phyloP scores from a whole-genome alignment of 495 filamentous ascomycete genomes.

The Lophium mytilinum region DNA sequence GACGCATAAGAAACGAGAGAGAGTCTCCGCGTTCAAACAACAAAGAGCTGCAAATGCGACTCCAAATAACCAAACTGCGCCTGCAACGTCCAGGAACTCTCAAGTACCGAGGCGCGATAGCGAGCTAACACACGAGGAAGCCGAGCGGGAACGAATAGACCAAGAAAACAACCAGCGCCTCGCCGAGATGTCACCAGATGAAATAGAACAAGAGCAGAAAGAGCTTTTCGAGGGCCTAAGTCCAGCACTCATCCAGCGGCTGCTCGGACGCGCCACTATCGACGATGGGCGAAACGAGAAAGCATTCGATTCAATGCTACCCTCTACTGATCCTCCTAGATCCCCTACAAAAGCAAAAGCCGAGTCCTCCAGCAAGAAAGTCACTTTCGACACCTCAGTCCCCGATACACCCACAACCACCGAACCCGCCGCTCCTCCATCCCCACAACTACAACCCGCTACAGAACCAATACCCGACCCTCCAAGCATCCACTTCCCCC shows the following conservation, averaged over 20 bases:
- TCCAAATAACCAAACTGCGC: not conserved
- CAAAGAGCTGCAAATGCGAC: slow-evolving; percentile 30
- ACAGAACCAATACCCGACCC: slow-evolving; percentile 2
- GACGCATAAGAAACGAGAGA: slow-evolving; percentile 67
- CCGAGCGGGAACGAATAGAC: slow-evolving; percentile 64
- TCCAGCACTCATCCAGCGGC: slow-evolving; percentile 61
- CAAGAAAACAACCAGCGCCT: slow-evolving; percentile 71
- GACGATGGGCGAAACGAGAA: slow-evolving; percentile 50
- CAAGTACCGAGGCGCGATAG: no score
- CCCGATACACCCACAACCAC: not conserved
- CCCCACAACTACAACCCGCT: slow-evolving; percentile 38
- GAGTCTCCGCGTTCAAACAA: slow-evolving; percentile 69
- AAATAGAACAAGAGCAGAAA: slow-evolving; percentile 68
- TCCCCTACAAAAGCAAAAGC: not conserved
- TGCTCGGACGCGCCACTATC: slow-evolving; percentile 72
- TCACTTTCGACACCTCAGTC: slow-evolving; percentile 19
- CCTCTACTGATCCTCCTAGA: slow-evolving; percentile 1
- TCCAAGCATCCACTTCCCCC: slow-evolving; percentile 51
- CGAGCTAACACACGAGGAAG: slow-evolving; percentile 23
- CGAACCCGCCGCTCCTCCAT: slow-evolving; percentile 3
- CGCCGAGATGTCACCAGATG: slow-evolving; percentile 67
- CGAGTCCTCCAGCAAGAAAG: slow-evolving; percentile 19
- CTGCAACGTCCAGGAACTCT: no score
- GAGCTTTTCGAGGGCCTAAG: slow-evolving; percentile 65
- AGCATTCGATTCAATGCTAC: slow-evolving; percentile 1